Conservation (phyloP, 352 stramenopile species). For the Globisporangium alternatum region DNA sequence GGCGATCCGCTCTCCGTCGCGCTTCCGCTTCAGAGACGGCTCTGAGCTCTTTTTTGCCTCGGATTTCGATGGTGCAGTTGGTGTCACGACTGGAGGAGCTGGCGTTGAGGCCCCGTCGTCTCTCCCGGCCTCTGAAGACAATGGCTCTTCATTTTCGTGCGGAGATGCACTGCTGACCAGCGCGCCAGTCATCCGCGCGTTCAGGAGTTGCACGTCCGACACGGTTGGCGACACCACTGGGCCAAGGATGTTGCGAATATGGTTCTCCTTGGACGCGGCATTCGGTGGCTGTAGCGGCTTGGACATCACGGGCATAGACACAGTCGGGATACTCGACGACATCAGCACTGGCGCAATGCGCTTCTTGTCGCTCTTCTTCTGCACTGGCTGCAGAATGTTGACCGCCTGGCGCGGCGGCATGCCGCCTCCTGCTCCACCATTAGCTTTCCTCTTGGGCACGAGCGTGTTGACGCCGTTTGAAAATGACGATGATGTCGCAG, state of each 20-base stretch:
- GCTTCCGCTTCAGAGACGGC: conserved; percentile 62
- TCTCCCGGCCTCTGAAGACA: not conserved
- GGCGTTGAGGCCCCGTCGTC: not conserved
- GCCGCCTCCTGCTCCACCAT: conserved; percentile 1
- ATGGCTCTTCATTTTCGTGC: conserved; percentile 6
- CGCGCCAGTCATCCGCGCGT: conserved; percentile 51
- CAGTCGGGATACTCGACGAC: conserved; percentile 17
- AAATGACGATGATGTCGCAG: not conserved
- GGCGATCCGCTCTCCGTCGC: conserved; percentile 40
- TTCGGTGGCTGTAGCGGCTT: conserved; percentile 21
- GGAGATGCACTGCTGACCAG: conserved; percentile 22
- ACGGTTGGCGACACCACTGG: conserved; percentile 52
- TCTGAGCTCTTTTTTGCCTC: conserved; percentile 39
- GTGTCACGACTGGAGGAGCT: conserved; percentile 10
- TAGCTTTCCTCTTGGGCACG: conserved; percentile 66
- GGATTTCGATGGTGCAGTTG: conserved; percentile 12
- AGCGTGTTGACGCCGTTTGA: conserved; percentile 39
- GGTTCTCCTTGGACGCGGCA: conserved; percentile 65
- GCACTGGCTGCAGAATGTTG: conserved; percentile 33
- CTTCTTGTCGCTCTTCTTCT: conserved; percentile 63
- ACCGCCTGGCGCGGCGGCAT: conserved; percentile 24
- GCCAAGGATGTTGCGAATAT: conserved; percentile 75
- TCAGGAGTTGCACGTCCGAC: conserved; percentile 48
- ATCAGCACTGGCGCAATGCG: conserved; percentile 57
- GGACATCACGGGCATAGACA: conserved; percentile 1